phyloP scores from a whole-genome alignment of 2,329 filamentous ascomycete genomes.

The Aspergillus sp. region DNA sequence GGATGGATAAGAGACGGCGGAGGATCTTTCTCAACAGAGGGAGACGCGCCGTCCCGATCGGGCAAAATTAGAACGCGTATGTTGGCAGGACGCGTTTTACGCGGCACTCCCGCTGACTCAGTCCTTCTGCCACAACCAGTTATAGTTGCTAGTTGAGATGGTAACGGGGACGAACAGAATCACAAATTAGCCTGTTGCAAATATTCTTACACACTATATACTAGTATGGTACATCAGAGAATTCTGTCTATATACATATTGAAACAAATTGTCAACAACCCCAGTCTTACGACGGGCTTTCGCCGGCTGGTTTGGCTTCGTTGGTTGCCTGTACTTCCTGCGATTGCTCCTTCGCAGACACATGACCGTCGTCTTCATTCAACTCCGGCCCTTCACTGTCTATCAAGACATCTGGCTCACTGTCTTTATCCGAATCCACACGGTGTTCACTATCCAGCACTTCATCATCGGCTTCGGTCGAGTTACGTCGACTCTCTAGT shows the following conservation, averaged over 20 bases:
- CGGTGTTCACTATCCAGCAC: constrained; percentile 13
- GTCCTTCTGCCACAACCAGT: not conserved
- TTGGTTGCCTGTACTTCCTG: not conserved
- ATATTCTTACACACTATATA: not conserved
- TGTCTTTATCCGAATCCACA: not conserved
- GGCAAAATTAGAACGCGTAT: constrained; percentile 35
- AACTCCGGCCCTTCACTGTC: not conserved
- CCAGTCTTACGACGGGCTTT: too few relatives aligned
- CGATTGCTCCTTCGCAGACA: not conserved
- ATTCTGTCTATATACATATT: constrained; percentile 7
- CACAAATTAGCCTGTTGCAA: constrained; percentile 2
- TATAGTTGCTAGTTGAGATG: not conserved
- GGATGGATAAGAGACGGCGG: constrained; percentile 11
- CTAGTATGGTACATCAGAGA: constrained; percentile 8
- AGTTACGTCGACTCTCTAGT: constrained; percentile 13
- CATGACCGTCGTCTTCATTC: not conserved
- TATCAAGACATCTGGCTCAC: not conserved
- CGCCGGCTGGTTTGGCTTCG: too few relatives aligned
- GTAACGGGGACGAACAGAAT: not conserved
- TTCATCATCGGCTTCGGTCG: constrained; percentile 18
- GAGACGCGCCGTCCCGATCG: constrained; percentile 26
- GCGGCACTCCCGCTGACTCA: constrained; percentile 18
- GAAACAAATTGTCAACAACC: not conserved
- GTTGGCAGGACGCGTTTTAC: constrained; percentile 3
- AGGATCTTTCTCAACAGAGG: constrained; percentile 19